A percentile compares a stretch with the other conserved stretches of the same genome.
Conservation (phyloP, 495 filamentous ascomycete genomes). For the Bacidia rubella region DNA sequence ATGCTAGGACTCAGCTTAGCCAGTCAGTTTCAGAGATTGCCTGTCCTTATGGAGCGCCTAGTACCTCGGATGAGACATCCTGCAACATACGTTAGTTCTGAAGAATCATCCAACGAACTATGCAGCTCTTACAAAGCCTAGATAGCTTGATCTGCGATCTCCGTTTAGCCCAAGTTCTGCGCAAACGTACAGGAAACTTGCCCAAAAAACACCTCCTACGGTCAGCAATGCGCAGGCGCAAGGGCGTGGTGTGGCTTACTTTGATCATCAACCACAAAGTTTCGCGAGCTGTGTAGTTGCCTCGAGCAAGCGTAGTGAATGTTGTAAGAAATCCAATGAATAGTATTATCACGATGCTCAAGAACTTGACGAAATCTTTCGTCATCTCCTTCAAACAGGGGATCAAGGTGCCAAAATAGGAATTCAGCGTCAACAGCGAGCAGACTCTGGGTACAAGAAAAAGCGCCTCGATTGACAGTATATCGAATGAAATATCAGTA, state of each 20-base stretch:
- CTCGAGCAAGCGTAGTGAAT: slow-evolving; percentile 76
- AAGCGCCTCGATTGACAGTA: slow-evolving; percentile 75
- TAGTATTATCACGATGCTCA: slow-evolving; percentile 63
- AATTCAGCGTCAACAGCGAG: slow-evolving; percentile 75
- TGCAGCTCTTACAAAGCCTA: slow-evolving; percentile 58
- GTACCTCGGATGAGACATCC: neutral
- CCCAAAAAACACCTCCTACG: slow-evolving; percentile 39
- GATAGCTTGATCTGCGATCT: slow-evolving; percentile 47
- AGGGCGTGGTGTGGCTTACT: slow-evolving; percentile 29
- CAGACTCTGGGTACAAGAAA: slow-evolving; percentile 82
- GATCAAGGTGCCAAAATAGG: slow-evolving; percentile 81
- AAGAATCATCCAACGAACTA: neutral
- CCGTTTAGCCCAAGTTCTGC: slow-evolving; percentile 20
- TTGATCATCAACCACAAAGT: slow-evolving; percentile 85
- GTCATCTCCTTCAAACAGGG: slow-evolving; percentile 89
- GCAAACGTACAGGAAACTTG: slow-evolving; percentile 27
- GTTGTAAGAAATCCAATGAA: slow-evolving; percentile 70
- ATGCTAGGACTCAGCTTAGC: slow-evolving; percentile 13
- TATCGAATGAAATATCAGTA: slow-evolving; percentile 71
- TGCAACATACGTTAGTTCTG: slow-evolving; percentile 18
- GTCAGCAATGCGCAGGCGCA: slow-evolving; percentile 1
- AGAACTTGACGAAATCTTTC: slow-evolving; percentile 84
- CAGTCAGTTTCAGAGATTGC: slow-evolving; percentile 21
- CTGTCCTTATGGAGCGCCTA: neutral
- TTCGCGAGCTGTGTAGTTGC: slow-evolving; percentile 52